Base-by-base conservation (phyloP, 768 basidiomycete species). In the Amanita subjunquillea region DNA sequence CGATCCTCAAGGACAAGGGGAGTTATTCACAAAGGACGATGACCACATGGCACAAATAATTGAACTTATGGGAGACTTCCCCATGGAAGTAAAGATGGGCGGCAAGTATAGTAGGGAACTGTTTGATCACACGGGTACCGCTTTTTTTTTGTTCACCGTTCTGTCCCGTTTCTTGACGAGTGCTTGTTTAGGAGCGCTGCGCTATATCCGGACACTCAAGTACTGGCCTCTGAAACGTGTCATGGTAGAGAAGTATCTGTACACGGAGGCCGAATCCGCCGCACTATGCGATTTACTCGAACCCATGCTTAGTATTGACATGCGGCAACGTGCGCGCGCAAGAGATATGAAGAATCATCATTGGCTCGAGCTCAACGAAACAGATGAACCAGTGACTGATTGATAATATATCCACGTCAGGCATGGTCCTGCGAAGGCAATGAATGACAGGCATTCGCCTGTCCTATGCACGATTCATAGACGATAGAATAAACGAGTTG, bases 11-110 rank as follows among this genome's bases (percentile, higher is more conserved):
- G 82, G 81, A 25, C 85, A 88, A 66, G 81, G 82, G 23, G 83
- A 85, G 58, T 68, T 87, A 43, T 94, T 91, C 61, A 84, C 82
- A 54, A 93, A 93, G 67, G 92, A 96, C 65, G 92, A 94, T 62
- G 95, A 97, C 65, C 93, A 96, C 60, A 82, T 94, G 78, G 93
- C 93, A 34, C 92, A 94, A 70, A 90, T 95, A 56, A 85, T 94
- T 52, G 93, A 96, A 71, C 73, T 96, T 8, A 69, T 94, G 54
- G 92, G 92, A 32, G 87, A 92, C 67, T 81, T 85, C 56, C 69
- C 80, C 12, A 60, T 82, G 25, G 77, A 81, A 46, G 74, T 85
- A 41, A 92, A 90, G 70, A 81, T 86, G 77, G 83, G 83, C 23
- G 92, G 93, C 30, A 85, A 82, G 60, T 92, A 85, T 65, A 87